Conservation (phyloP, 2,329 filamentous ascomycete species). For the Colletotrichum eleusines region DNA sequence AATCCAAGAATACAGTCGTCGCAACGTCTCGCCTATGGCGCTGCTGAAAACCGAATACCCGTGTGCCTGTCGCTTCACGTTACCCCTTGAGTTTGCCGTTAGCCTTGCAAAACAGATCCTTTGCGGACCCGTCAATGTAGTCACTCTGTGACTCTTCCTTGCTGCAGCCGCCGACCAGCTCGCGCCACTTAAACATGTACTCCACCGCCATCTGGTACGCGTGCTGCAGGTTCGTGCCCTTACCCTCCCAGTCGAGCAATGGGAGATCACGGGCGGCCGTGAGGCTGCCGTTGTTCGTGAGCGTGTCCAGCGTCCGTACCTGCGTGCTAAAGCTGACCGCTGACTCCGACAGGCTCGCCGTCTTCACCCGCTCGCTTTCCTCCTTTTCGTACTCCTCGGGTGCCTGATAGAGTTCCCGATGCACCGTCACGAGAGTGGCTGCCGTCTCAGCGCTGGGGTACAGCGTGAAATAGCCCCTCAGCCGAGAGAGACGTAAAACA, state of each 20-base stretch:
- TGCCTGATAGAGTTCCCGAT: conserved; percentile 77
- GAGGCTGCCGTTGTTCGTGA: conserved; percentile 59
- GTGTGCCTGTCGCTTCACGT: conserved; percentile 44
- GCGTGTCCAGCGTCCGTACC: conserved; percentile 61
- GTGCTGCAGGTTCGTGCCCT: conserved; percentile 53
- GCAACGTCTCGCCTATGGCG: background rate
- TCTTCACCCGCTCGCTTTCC: conserved; percentile 43
- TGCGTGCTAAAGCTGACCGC: conserved; percentile 50
- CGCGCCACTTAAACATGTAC: conserved; percentile 71
- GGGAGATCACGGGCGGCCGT: conserved; percentile 63
- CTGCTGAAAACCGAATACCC: too few species aligned
- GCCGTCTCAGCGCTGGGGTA: conserved; percentile 76
- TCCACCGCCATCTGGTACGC: conserved; percentile 59
- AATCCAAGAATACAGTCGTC: background rate
- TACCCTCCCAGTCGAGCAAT: conserved; percentile 74
- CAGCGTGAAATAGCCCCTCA: conserved; percentile 81
- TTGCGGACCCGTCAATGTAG: conserved; percentile 55
- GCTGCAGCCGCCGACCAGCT: conserved; percentile 75
- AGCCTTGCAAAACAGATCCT: conserved; percentile 73
- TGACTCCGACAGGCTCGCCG: conserved; percentile 46
- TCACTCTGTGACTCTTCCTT: conserved; percentile 47
- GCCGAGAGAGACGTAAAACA: conserved; percentile 79
- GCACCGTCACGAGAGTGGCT: conserved; percentile 75
- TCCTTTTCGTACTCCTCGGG: conserved; percentile 75
- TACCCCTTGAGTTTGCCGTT: conserved; percentile 45